phyloP scores from a whole-genome alignment of 192 early-diverging fungal species.

The Funneliformis mosseae region DNA sequence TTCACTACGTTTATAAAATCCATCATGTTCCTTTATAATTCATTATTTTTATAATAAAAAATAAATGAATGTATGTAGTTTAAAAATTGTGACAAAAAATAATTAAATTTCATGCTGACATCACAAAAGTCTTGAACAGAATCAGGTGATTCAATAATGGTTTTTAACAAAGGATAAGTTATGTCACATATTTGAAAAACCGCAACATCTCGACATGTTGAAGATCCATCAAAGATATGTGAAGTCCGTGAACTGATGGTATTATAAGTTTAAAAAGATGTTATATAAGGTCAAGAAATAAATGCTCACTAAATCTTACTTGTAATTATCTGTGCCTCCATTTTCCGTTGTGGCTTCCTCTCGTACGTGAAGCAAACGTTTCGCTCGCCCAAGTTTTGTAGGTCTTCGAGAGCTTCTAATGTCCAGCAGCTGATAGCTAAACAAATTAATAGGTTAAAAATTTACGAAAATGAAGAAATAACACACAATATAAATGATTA shows the following conservation, averaged over 20 bases:
- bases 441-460: neutral
- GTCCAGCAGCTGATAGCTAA: slow-evolving; percentile 33
- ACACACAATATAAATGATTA: neutral
- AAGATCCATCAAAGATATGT: slow-evolving; percentile 33
- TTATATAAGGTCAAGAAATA: neutral
- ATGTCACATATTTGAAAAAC: slow-evolving; percentile 41
- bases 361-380: slow-evolving; percentile 9
- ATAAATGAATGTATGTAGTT: neutral
- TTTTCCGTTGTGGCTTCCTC: neutral
- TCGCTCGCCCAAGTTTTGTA: slow-evolving; percentile 13
- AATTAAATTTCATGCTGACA: neutral
- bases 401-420: slow-evolving; percentile 13
- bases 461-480: neutral
- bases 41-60: neutral
- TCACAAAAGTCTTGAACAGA: slow-evolving; percentile 16
- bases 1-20: slow-evolving; percentile 29
- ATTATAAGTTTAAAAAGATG: neutral
- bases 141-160: slow-evolving; percentile 31
- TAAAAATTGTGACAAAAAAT: neutral
- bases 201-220: neutral
- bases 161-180: slow-evolving; percentile 35
- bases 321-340: slow-evolving; percentile 1
- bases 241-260: neutral
- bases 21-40: slow-evolving; percentile 28
- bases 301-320: slow-evolving; percentile 22